Percentiles rank a stretch among this genome's conserved stretches.
phyloP scores from a whole-genome alignment of 2,329 filamentous ascomycete genomes.

The Arthrobotrys musiformis region DNA sequence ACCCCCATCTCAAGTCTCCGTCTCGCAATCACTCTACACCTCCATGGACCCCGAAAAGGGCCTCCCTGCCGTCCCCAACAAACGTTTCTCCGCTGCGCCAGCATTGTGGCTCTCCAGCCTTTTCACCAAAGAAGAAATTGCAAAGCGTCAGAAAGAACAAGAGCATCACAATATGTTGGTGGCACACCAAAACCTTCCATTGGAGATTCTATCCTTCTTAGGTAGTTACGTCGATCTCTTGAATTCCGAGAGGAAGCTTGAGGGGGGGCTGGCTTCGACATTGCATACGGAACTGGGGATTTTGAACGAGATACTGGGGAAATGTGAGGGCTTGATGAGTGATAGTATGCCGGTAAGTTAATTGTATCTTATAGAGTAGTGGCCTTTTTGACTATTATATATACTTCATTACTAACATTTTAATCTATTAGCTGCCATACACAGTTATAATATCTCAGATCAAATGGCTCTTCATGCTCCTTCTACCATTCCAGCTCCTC shows the following conservation, averaged over 20 bases:
- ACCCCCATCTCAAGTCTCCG: conserved; percentile 36
- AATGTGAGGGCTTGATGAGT: conserved; percentile 44
- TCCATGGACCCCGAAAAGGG: conserved; percentile 53
- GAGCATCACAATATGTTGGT: conserved; percentile 27
- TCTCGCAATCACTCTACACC: conserved; percentile 45
- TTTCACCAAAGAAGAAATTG: conserved; percentile 16
- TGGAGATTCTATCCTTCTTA: conserved; percentile 52
- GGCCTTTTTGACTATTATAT: too few relatives aligned
- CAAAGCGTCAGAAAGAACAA: conserved; percentile 22
- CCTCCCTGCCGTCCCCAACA: conserved; percentile 37
- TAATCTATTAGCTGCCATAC: conserved; percentile 70
- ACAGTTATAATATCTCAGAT: conserved; percentile 87
- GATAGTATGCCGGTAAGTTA: conserved; percentile 46
- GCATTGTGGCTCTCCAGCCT: conserved; percentile 17
- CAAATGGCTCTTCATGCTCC: conserved; percentile 81
- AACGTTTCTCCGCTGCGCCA: conserved; percentile 18
- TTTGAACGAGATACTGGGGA: conserved; percentile 51
- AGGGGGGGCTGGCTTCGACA: conserved; percentile 18
- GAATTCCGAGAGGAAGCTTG: conserved; percentile 44
- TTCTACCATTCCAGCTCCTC: conserved; percentile 82
- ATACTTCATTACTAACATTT: not conserved
- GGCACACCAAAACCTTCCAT: conserved; percentile 50
- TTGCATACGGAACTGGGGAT: conserved; percentile 31
- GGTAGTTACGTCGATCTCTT: conserved; percentile 52
- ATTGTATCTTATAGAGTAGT: too few relatives aligned